These are phyloP conservation scores for Jatropha multifida DNA, from an alignment of 441 rosid species.

Conservation along the genomic window DNA sequence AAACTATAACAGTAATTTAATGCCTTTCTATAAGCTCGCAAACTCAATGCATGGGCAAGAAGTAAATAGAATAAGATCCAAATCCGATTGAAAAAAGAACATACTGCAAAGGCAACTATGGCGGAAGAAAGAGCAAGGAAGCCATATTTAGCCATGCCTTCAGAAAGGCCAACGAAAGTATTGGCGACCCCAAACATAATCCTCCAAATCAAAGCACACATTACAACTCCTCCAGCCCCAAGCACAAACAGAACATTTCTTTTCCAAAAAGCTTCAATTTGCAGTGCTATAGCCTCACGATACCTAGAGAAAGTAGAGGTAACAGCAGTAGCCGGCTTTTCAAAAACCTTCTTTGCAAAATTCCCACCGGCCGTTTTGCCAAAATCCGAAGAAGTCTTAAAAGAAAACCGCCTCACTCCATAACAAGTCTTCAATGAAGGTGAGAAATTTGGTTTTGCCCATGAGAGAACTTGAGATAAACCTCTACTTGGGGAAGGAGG, in stretches of 20 bases:
- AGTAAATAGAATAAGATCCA: conserved; percentile 7
- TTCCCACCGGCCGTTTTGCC: conserved; percentile 35
- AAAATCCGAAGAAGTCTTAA: conserved; percentile 32
- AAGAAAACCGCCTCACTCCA: conserved; percentile 49
- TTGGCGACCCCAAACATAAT: conserved; percentile 86
- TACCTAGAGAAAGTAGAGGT: conserved; percentile 57
- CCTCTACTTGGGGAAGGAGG: conserved; percentile 36
- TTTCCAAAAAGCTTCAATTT: conserved; percentile 68
- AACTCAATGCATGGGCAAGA: background rate
- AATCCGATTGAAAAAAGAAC: conserved; percentile 20
- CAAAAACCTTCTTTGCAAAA: conserved; percentile 49
- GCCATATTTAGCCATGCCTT: conserved; percentile 91
- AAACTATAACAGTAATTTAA: no score
- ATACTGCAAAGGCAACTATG: conserved; percentile 77
- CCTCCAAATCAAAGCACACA: conserved; percentile 80
- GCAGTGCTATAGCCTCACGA: conserved; percentile 69
- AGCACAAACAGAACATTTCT: conserved; percentile 60
- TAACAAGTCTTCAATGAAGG: conserved; percentile 2
- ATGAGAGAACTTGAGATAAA: conserved; percentile 39
- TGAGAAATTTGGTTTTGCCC: conserved; percentile 23
- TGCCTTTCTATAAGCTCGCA: background rate
- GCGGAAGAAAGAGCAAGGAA: conserved; percentile 91
- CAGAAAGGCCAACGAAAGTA: conserved; percentile 76
- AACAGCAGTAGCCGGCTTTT: conserved; percentile 53
- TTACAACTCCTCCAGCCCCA: conserved; percentile 63